phyloP scores from a whole-genome alignment of 2,329 filamentous ascomycete genomes.

The Ophidiomyces ophidiicola region DNA sequence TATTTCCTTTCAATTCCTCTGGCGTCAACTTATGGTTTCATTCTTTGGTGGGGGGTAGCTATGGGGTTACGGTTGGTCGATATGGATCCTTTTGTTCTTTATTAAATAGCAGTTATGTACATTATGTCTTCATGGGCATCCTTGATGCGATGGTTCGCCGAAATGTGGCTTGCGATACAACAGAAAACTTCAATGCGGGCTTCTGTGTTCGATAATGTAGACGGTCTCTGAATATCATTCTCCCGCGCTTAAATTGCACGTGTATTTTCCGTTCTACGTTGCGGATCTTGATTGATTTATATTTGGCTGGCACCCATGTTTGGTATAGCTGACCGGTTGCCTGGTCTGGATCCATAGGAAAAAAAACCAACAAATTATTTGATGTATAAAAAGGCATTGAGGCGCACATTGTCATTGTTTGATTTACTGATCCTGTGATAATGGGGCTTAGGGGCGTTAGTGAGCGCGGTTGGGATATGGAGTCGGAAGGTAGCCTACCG shows the following conservation, averaged over 20 bases:
- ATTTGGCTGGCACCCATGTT: too few relatives aligned
- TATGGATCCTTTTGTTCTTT: conserved; percentile 45
- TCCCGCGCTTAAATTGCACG: too few relatives aligned
- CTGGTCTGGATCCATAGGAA: too few relatives aligned
- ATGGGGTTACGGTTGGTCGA: conserved; percentile 57
- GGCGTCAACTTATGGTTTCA: conserved; percentile 57
- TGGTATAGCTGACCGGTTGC: too few relatives aligned
- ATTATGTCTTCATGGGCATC: conserved; percentile 35
- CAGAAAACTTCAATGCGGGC: too few relatives aligned
- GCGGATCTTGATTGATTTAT: too few relatives aligned
- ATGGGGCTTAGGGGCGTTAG: neutral
- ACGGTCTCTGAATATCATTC: too few relatives aligned
- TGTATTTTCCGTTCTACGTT: too few relatives aligned
- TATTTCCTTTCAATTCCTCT: conserved; percentile 41
- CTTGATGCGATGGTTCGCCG: conserved; percentile 29
- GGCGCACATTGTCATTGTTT: too few relatives aligned
- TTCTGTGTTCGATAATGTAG: too few relatives aligned
- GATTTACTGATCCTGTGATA: conserved; percentile 8
- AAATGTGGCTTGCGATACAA: conserved; percentile 15
- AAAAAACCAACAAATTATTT: too few relatives aligned
- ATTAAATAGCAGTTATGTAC: conserved; percentile 51
- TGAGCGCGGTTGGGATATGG: neutral
- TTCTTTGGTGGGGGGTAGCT: conserved; percentile 55
- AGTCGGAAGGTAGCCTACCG: conserved; percentile 47
- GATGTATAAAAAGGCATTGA: too few relatives aligned